Evolutionary conservation across 352 stramenopile species (phyloP).

Genomic region (Aphanomyces invadans): DNA sequence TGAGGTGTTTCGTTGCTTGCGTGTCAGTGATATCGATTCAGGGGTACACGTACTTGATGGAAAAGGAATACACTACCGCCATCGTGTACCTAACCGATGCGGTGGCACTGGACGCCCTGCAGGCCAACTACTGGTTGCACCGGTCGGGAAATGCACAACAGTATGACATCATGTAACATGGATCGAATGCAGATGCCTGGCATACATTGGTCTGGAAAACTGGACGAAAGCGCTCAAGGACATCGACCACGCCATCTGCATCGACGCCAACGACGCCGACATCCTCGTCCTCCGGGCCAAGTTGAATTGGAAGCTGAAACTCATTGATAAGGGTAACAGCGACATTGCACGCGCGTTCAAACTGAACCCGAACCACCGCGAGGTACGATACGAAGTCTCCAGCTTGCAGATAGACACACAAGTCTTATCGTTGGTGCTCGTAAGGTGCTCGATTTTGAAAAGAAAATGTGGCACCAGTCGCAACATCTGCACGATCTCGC

Average conservation of each 20-base stretch:
- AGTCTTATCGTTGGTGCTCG: no score
- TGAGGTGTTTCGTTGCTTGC: slow-evolving; percentile 20
- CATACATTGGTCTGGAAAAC: slow-evolving; percentile 45
- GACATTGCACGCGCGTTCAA: slow-evolving; percentile 54
- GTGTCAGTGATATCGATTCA: not conserved
- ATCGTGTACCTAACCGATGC: slow-evolving; percentile 68
- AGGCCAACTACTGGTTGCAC: slow-evolving; percentile 72
- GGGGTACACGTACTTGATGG: slow-evolving; percentile 54
- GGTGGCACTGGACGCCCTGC: slow-evolving; percentile 58
- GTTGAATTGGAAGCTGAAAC: slow-evolving; percentile 67
- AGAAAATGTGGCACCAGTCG: slow-evolving; percentile 54
- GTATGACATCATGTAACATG: not conserved
- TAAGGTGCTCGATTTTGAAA: slow-evolving; percentile 31
- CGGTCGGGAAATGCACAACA: slow-evolving; percentile 32
- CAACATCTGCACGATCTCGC: slow-evolving; percentile 65
- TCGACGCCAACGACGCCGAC: slow-evolving; percentile 68
- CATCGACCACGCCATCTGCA: slow-evolving; percentile 69
- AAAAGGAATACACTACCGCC: slow-evolving; percentile 44
- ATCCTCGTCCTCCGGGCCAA: slow-evolving; percentile 78
- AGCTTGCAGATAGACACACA: no score
- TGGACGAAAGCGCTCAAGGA: slow-evolving; percentile 74
- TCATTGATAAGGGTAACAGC: slow-evolving; percentile 61
- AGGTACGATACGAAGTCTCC: slow-evolving; percentile 59
- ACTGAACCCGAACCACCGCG: slow-evolving; percentile 52
- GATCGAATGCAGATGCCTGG: slow-evolving; percentile 29